A percentile compares a stretch with the other conserved stretches of the same genome.
Evolutionary conservation across 805 yeast genomes (phyloP).

Genomic region (Wilhelminamyces savonicus): DNA sequence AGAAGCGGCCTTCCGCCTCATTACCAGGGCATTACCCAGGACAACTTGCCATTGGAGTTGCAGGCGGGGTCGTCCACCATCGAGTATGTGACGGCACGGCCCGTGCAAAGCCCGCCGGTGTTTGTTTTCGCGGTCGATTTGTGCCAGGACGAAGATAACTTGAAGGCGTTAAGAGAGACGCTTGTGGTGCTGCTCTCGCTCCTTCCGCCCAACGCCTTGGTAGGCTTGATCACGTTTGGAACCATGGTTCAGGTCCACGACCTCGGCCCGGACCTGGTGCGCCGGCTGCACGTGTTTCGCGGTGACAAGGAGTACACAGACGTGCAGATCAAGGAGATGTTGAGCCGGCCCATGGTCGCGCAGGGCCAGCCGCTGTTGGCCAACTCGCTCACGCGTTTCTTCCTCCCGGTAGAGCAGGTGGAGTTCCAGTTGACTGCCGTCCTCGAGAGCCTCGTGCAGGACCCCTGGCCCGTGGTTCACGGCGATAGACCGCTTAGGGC

Average conservation of each 20-base stretch:
- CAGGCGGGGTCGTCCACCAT: constrained; percentile 64
- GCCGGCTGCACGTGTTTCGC: constrained; percentile 75
- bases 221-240: constrained; percentile 85
- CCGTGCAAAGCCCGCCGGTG: constrained; percentile 78
- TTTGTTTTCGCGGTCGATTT: constrained; percentile 82
- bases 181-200: constrained; percentile 67
- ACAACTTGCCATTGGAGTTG: constrained; percentile 77
- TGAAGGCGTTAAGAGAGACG: constrained; percentile 77
- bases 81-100: constrained; percentile 78
- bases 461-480: constrained; percentile 85
- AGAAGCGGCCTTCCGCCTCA: constrained; percentile 80
- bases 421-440: constrained; percentile 79
- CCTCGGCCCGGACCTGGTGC: constrained; percentile 55
- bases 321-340: constrained; percentile 54
- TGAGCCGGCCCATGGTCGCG: constrained; percentile 28
- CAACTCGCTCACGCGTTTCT: constrained; percentile 49
- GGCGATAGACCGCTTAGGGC: constrained; percentile 84
- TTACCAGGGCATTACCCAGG: constrained; percentile 69
- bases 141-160: constrained; percentile 84
- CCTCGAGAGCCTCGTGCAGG: constrained; percentile 69
- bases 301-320: constrained; percentile 83
- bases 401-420: constrained; percentile 67
- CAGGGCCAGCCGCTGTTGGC: constrained; percentile 18
- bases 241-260: constrained; percentile 90
- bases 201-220: constrained; percentile 84